Evolutionary conservation across 2,329 filamentous ascomycete genomes (phyloP), one percentile per base, ranked within the genome.

Genomic region (Calonectria crousiana): DNA sequence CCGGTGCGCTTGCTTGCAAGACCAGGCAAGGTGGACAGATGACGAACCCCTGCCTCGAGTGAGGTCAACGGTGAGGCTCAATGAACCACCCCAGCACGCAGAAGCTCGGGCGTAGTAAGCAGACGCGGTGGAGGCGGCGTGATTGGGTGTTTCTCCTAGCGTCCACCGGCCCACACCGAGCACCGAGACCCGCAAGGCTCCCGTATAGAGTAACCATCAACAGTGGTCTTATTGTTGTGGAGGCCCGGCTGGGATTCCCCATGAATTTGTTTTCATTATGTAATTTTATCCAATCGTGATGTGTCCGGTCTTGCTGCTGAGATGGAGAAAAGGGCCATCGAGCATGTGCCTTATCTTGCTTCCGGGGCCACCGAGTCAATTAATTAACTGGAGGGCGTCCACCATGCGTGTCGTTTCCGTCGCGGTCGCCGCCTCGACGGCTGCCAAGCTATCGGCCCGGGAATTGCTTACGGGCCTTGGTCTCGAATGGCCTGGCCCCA

Each of bases 231-330:
- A 62, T 62, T 62, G 56, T 38, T 41, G 34, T 62, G 56, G 56
- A 62, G 34, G 56, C 56, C 18, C 56, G 41, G 34, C 56, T 41
- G 56, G 56, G 56, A 62, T 62, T 62, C 56, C 56, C 56, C 56
- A 62, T 62, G 56, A 62, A 62, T 62, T 62, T 62, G 38, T 62
- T 62, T 62, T 38, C 56, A 62, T 62, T 62, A 62, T 62, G 56
- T 62, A 62, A 62, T 62, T 62, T 62, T 62, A 62, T 62, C 56
- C 56, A 41, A 14, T 28, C 14, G 16, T 14, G 8, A 41, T 62
- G 56, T 62, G 34, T 62, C 56, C 36, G 14, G 18, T 23, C 44
- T 13, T 23, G 44, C n/a, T 41, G 56, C 34, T 28, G 2, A 13
- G 9, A 62, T 30, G 23, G 34, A 41, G 36, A 11, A 23, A 6